These are phyloP conservation scores for Penicillium capsulatum DNA, from an alignment of 2,329 filamentous ascomycete genomes.

Conservation along the genomic window DNA sequence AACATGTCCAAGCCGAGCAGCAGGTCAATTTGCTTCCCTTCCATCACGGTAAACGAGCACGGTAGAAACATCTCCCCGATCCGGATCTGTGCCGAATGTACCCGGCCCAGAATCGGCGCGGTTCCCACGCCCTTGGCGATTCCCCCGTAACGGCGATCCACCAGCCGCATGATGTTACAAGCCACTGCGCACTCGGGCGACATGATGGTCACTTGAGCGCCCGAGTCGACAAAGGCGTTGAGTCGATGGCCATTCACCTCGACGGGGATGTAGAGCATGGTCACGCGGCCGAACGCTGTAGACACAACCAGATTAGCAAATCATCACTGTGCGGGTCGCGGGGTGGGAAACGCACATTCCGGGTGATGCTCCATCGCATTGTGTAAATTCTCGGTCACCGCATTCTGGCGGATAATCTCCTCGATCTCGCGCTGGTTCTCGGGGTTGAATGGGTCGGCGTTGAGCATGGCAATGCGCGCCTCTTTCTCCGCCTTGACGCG, in stretches of 20 bases:
- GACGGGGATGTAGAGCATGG: slow-evolving; percentile 94
- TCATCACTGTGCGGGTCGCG: too few relatives aligned
- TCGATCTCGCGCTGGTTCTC: slow-evolving; percentile 90
- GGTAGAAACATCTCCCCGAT: slow-evolving; percentile 83
- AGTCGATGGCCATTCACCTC: slow-evolving; percentile 89
- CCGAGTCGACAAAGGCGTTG: slow-evolving; percentile 95
- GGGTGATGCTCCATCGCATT: slow-evolving; percentile 97
- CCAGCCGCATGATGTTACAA: slow-evolving; percentile 93
- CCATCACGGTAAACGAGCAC: slow-evolving; percentile 98
- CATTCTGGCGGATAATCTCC: slow-evolving; percentile 93
- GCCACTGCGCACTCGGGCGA: slow-evolving; percentile 85
- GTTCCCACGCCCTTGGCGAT: slow-evolving; percentile 92
- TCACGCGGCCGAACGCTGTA: slow-evolving; percentile 84
- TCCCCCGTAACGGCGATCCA: slow-evolving; percentile 87
- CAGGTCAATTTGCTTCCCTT: slow-evolving; percentile 92
- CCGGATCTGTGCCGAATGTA: slow-evolving; percentile 92
- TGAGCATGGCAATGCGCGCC: slow-evolving; percentile 76
- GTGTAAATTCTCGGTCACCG: slow-evolving; percentile 91
- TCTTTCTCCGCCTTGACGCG: slow-evolving; percentile 72
- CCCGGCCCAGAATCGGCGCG: slow-evolving; percentile 87
- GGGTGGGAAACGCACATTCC: slow-evolving; percentile 65
- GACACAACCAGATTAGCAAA: neutral
- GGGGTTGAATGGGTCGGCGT: slow-evolving; percentile 89
- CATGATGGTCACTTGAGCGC: slow-evolving; percentile 98
- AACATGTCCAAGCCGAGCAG: slow-evolving; percentile 94